Evolutionary conservation across 352 stramenopile genomes (phyloP), one percentile per base, ranked within the genome.

Genomic region (Phytophthora sansomeana): DNA sequence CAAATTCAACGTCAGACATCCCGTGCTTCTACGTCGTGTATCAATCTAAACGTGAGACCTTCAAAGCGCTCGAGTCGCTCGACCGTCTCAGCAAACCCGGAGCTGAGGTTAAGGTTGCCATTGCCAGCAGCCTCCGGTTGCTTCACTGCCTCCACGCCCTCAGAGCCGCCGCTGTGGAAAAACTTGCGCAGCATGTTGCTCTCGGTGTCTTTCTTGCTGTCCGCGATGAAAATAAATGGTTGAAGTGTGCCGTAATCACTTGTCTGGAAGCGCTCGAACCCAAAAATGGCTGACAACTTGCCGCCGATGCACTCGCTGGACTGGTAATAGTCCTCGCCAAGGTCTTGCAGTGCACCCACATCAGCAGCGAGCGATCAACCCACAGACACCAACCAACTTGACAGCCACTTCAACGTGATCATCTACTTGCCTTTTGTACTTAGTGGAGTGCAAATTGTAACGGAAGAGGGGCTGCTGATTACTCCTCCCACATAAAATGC

Each of bases 181-280:
- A 91, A 63, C 57, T 77, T 91, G 60, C 80, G 79, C 38, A 89
- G 68, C 80, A 91, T 88, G 28, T 7, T 33, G 32, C 36, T 58
- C 24, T n/a, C 11, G 11, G 13, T 53, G 32, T 5, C 38, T 43
- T 62, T 24, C 42, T n/a, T 16, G 33, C 32, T 56, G 24, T 26
- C 43, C 10, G 54, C 11, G 62, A 54, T 69, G 62, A 52, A 64
- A 69, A 65, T 65, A 65, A 65, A 65, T 69, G 54, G 33, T 42
- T 38, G 26, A 43, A 41, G 9, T 4, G 9, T 48, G 53, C 39
- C 60, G 54, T 64, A 69, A 69, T 69, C 62, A 66, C 38, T 41
- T 21, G 16, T 11, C 35, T 19, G 21, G 30, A 38, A 13, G 41
- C 30, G 33, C 24, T 21, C 28, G 43, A 39, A 58, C 55, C 56